Conservation (phyloP, 495 filamentous ascomycete genomes). For the Aspergillus conjunctus region DNA sequence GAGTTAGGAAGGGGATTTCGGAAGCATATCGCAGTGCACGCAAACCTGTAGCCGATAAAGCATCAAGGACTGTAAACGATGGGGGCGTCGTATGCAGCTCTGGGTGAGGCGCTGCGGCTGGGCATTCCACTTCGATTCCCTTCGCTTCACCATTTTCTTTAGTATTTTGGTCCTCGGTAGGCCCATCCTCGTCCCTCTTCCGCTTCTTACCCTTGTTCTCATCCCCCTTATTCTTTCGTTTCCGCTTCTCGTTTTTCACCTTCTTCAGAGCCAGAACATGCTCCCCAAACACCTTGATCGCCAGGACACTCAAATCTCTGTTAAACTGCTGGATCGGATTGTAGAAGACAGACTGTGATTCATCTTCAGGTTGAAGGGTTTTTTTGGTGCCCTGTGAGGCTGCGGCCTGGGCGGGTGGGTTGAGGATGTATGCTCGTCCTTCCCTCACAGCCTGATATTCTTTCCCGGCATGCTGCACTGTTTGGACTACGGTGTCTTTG, state of each 20-base stretch:
- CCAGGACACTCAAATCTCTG: constrained; percentile 87
- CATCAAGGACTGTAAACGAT: constrained; percentile 83
- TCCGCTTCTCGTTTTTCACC: constrained; percentile 37
- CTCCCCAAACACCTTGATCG: constrained; percentile 82
- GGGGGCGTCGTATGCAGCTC: constrained; percentile 13
- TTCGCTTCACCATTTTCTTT: constrained; percentile 5
- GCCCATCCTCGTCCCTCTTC: constrained; percentile 37
- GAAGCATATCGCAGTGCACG: constrained; percentile 89
- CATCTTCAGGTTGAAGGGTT: constrained; percentile 50
- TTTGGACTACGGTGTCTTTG: constrained; percentile 7
- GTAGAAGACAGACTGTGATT: constrained; percentile 86
- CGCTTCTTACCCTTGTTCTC: constrained; percentile 54
- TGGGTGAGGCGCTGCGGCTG: background rate
- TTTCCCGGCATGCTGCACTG: constrained; percentile 47
- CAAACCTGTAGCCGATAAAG: constrained; percentile 90
- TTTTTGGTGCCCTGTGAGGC: constrained; percentile 46
- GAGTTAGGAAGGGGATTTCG: constrained; percentile 81
- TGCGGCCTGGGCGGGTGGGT: constrained; percentile 53
- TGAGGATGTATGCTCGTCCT: constrained; percentile 66
- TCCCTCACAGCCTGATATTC: constrained; percentile 67
- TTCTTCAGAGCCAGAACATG: constrained; percentile 54
- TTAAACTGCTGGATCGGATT: constrained; percentile 99
- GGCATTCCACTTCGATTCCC: constrained; percentile 7
- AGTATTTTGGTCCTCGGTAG: constrained; percentile 7
- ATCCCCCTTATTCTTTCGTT: constrained; percentile 46